A percentile compares a stretch with the other conserved stretches of the same genome.
phyloP scores from a whole-genome alignment of 2,329 filamentous ascomycete genomes.

The Diaporthe longicolla region DNA sequence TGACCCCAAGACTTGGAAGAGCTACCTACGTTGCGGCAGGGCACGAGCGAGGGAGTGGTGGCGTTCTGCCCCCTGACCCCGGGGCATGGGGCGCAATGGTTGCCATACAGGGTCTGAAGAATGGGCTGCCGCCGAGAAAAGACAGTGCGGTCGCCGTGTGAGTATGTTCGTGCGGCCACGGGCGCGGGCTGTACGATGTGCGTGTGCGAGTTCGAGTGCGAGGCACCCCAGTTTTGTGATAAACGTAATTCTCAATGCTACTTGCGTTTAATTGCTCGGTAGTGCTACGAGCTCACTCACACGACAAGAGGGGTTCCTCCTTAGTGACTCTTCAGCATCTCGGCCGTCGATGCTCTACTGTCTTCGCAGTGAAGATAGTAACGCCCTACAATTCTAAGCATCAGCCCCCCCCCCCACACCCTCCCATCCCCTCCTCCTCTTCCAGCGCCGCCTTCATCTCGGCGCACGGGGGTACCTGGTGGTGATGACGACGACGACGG shows the following conservation, averaged over 20 bases:
- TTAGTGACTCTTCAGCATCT: not conserved
- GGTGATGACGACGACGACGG: not conserved
- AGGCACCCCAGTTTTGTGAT: not conserved
- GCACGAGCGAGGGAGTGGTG: slow-evolving; percentile 50
- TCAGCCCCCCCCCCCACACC: too few species aligned
- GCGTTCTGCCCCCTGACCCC: slow-evolving; percentile 73
- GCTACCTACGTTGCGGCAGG: slow-evolving; percentile 77
- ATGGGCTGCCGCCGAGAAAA: slow-evolving; percentile 27
- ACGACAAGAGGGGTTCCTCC: not conserved
- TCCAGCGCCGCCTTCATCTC: too few species aligned
- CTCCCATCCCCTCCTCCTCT: too few species aligned
- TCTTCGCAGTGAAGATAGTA: too few species aligned
- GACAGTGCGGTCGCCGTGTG: slow-evolving; percentile 17
- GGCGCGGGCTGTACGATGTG: not conserved
- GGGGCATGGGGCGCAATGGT: slow-evolving; percentile 79
- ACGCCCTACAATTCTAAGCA: too few species aligned
- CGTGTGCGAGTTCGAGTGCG: too few species aligned
- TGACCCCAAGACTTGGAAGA: slow-evolving; percentile 75
- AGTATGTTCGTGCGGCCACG: not conserved
- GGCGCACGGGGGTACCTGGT: not conserved
- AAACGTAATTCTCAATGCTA: not conserved
- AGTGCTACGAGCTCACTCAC: not conserved
- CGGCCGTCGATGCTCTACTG: not conserved
- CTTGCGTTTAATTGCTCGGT: not conserved
- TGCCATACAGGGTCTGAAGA: slow-evolving; percentile 58